phyloP scores from a whole-genome alignment of 495 filamentous ascomycete genomes.

The Aspergillus haitiensis region DNA sequence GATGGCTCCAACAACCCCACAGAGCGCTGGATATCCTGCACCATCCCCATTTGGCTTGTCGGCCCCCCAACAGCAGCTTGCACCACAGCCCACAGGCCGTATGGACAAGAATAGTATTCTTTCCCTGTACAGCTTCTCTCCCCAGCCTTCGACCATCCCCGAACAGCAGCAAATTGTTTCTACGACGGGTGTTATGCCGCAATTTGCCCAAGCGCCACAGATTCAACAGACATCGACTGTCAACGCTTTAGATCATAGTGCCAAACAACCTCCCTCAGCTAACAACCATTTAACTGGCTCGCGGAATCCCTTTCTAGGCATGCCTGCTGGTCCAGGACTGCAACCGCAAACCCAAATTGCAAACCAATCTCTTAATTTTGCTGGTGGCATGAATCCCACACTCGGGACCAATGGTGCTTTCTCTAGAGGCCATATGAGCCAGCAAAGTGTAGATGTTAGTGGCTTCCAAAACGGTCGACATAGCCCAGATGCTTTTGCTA shows the following conservation, averaged over 20 bases:
- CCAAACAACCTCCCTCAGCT: conserved; percentile 23
- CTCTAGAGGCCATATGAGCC: conserved; percentile 65
- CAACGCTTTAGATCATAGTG: conserved; percentile 38
- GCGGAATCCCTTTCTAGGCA: conserved; percentile 45
- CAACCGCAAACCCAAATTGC: conserved; percentile 22
- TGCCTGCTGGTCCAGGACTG: conserved; percentile 2
- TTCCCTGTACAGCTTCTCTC: conserved; percentile 78
- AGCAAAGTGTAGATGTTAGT: conserved; percentile 86
- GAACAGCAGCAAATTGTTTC: conserved; percentile 31
- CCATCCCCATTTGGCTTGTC: conserved; percentile 35
- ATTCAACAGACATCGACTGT: conserved; percentile 27
- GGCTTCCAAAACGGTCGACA: conserved; percentile 75
- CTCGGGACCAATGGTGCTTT: conserved; percentile 21
- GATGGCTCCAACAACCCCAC: conserved; percentile 32
- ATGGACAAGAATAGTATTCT: conserved; percentile 83
- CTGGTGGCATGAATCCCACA: conserved; percentile 22
- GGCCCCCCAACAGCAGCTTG: conserved; percentile 40
- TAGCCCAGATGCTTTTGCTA: conserved; percentile 96
- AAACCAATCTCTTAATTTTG: conserved; percentile 19
- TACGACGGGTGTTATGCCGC: conserved; percentile 19
- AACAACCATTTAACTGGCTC: conserved; percentile 23
- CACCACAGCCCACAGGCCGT: conserved; percentile 47
- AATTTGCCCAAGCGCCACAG: conserved; percentile 29
- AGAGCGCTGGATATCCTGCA: conserved; percentile 28
- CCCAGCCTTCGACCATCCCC: conserved; percentile 53